These are phyloP conservation scores for Pseudogymnoascus sp. DNA, from an alignment of 2,329 filamentous ascomycete species.

Conservation along the genomic window DNA sequence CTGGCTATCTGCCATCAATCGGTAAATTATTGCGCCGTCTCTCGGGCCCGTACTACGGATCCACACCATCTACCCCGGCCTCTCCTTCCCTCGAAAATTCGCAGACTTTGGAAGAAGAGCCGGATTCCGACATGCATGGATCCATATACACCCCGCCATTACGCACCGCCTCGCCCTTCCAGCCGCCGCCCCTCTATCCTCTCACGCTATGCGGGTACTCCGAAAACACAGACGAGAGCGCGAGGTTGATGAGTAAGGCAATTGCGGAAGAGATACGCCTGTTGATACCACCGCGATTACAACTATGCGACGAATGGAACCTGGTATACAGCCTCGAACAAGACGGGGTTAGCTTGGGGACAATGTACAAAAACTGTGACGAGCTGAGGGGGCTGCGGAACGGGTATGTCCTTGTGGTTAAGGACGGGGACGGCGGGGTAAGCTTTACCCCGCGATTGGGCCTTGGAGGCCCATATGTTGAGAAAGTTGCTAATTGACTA, in stretches of 20 bases:
- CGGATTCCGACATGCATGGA: slow-evolving; percentile 6
- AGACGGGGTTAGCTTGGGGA: slow-evolving; percentile 79
- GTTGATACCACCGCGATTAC: slow-evolving; percentile 76
- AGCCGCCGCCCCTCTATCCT: slow-evolving; percentile 81
- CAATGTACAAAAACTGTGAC: slow-evolving; percentile 74
- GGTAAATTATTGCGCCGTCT: slow-evolving; percentile 54
- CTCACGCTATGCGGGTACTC: slow-evolving; percentile 62
- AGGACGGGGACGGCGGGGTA: slow-evolving; percentile 68
- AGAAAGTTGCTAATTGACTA: slow-evolving; percentile 2
- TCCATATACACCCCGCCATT: slow-evolving; percentile 24
- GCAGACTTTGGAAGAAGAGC: slow-evolving; percentile 2
- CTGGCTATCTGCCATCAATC: neutral
- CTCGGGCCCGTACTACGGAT: slow-evolving; percentile 35
- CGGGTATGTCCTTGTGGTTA: slow-evolving; percentile 83
- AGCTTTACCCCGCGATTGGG: slow-evolving; percentile 30
- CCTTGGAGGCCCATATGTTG: too few species aligned
- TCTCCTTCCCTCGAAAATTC: neutral
- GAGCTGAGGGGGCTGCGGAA: slow-evolving; percentile 61
- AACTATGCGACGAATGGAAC: slow-evolving; percentile 80
- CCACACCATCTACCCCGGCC: neutral
- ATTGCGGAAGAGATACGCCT: slow-evolving; percentile 90
- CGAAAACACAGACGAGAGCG: slow-evolving; percentile 48
- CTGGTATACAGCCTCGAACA: slow-evolving; percentile 85
- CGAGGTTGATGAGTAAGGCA: slow-evolving; percentile 60
- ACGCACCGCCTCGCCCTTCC: slow-evolving; percentile 68